Evolutionary conservation across 257 asterid species (phyloP).

Genomic region (Capsicum pubescens): DNA sequence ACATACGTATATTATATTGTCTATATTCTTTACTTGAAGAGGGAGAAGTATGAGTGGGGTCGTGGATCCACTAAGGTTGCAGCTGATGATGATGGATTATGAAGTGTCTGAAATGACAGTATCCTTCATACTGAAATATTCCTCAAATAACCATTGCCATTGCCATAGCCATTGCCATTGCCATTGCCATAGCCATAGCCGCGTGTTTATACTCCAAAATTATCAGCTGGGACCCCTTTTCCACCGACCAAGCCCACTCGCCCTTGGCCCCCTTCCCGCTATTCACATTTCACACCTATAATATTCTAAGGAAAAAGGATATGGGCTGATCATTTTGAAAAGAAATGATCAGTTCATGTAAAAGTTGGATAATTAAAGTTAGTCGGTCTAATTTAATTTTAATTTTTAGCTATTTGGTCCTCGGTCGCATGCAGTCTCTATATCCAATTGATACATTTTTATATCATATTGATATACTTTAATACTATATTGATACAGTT

Average conservation of each 20-base stretch:
- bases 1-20: not conserved
- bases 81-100: slow-evolving; percentile 34
- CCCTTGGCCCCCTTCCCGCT: not conserved
- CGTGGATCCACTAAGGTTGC: slow-evolving; percentile 42
- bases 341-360: too few relatives aligned
- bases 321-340: too few relatives aligned
- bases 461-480: too few relatives aligned
- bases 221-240: slow-evolving; percentile 18
- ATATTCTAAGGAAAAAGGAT: too few relatives aligned
- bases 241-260: slow-evolving; percentile 23
- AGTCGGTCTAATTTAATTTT: too few relatives aligned
- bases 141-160: slow-evolving; percentile 38
- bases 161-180: slow-evolving; percentile 15
- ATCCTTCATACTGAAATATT: slow-evolving; percentile 47
- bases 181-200: slow-evolving; percentile 34
- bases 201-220: slow-evolving; percentile 42
- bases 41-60: slow-evolving; percentile 37
- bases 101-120: slow-evolving; percentile 43
- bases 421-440: too few relatives aligned
- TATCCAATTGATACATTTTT: too few relatives aligned
- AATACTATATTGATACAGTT: too few relatives aligned
- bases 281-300: too few relatives aligned
- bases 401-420: too few relatives aligned
- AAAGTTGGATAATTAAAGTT: too few relatives aligned
- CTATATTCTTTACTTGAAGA: slow-evolving; percentile 51